Conservation (phyloP, 306 rosid genomes). For the Trichosanthes cucumerina region DNA sequence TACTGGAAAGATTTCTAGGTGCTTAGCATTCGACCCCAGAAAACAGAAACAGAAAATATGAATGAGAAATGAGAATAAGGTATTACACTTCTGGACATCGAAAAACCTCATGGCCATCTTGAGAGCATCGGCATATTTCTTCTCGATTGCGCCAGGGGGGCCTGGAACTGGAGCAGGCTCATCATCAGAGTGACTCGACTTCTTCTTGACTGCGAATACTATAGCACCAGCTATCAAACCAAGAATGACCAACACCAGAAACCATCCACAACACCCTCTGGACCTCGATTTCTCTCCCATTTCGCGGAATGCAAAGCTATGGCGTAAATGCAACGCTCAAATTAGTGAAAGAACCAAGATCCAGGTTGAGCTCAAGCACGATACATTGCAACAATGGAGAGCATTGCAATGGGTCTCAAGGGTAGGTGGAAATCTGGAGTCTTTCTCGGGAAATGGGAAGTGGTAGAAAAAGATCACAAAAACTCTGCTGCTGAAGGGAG, state of each 20-base stretch:
- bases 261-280: conserved; percentile 63
- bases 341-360: conserved; percentile 16
- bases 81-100: conserved; percentile 76
- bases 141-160: conserved; percentile 58
- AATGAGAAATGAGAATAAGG: neutral
- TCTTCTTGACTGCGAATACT: conserved; percentile 38
- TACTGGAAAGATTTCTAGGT: neutral
- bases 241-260: conserved; percentile 42
- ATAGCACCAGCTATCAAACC: conserved; percentile 53
- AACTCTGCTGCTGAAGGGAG: neutral
- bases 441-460: neutral
- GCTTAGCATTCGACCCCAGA: neutral
- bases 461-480: neutral
- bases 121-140: conserved; percentile 66
- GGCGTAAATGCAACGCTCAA: neutral
- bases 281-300: conserved; percentile 56
- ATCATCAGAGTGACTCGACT: conserved; percentile 23
- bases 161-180: conserved; percentile 60
- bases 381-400: conserved; percentile 13
- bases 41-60: neutral
- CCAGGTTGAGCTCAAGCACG: conserved; percentile 21
- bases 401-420: neutral
- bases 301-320: conserved; percentile 8
- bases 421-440: conserved; percentile 2
- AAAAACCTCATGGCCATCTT: conserved; percentile 65